Evolutionary conservation across 495 filamentous ascomycete species (phyloP).

Genomic region (Pyrenula aspistea): DNA sequence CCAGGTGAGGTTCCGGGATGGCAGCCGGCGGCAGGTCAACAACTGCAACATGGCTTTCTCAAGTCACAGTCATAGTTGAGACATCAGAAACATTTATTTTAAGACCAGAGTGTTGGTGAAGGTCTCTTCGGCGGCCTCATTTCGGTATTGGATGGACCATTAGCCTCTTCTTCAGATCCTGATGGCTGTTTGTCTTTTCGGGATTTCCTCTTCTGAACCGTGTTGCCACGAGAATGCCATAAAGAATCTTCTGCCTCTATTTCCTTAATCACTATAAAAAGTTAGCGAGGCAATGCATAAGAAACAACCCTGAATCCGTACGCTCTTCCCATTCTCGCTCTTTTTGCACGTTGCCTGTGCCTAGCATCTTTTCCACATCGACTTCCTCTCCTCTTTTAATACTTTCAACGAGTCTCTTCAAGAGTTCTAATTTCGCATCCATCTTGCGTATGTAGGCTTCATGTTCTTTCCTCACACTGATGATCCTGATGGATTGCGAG

Average conservation of each 20-base stretch:
- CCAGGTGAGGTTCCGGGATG: too few relatives aligned
- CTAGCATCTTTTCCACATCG: constrained; percentile 74
- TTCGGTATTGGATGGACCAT: not conserved
- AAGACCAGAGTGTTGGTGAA: too few relatives aligned
- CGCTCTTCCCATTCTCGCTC: constrained; percentile 87
- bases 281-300: not conserved
- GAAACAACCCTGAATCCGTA: constrained; percentile 21
- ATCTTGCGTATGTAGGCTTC: constrained; percentile 57
- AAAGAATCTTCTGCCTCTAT: constrained; percentile 66
- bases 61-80: too few relatives aligned
- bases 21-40: too few relatives aligned
- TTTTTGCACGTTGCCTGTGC: constrained; percentile 61
- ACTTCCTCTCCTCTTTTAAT: constrained; percentile 80
- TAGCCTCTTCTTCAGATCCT: not conserved
- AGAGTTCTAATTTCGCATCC: constrained; percentile 62
- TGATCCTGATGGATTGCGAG: constrained; percentile 86
- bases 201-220: not conserved
- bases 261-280: constrained; percentile 54
- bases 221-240: constrained; percentile 27
- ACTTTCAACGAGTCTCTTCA: constrained; percentile 73
- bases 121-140: too few relatives aligned
- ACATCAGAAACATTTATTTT: too few relatives aligned
- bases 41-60: too few relatives aligned
- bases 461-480: constrained; percentile 66
- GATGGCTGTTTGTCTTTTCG: not conserved